Percentiles rank a stretch among this genome's conserved stretches.
Conservation (phyloP, 371 early-diverging fungal species). For the Zopfochytrium polystomum region DNA sequence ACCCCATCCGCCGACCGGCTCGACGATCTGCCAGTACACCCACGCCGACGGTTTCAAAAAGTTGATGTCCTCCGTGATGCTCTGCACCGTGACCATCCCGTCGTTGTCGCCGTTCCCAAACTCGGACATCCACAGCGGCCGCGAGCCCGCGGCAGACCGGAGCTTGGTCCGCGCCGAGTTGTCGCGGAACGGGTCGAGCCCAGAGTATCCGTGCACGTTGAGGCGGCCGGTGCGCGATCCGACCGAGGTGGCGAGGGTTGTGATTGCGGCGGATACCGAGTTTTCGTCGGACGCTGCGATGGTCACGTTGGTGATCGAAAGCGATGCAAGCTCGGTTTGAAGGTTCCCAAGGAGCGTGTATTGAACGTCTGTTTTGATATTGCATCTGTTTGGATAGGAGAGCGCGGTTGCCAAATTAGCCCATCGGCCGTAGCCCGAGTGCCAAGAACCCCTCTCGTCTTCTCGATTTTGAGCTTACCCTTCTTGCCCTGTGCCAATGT, state of each 20-base stretch:
- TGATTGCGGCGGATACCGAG: background rate
- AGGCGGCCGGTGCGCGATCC: constrained; percentile 5
- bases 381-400: no score
- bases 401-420: no score
- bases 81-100: constrained; percentile 13
- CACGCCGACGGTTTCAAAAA: constrained; percentile 21
- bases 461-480: constrained; percentile 11
- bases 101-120: constrained; percentile 14
- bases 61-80: constrained; percentile 23
- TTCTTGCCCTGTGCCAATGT: constrained; percentile 17
- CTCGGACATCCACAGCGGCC: constrained; percentile 24
- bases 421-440: no score
- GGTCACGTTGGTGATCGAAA: background rate
- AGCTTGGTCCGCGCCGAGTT: constrained; percentile 15
- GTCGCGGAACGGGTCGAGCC: constrained; percentile 2
- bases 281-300: constrained; percentile 24
- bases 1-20: no score
- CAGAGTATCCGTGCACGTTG: constrained; percentile 27
- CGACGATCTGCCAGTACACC: constrained; percentile 25
- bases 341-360: constrained; percentile 3
- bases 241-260: background rate
- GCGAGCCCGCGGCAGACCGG: constrained; percentile 3
- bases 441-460: background rate
- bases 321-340: constrained; percentile 5
- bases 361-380: no score